phyloP scores from a whole-genome alignment of 768 basidiomycete genomes.

The Auriscalpium vulgare region DNA sequence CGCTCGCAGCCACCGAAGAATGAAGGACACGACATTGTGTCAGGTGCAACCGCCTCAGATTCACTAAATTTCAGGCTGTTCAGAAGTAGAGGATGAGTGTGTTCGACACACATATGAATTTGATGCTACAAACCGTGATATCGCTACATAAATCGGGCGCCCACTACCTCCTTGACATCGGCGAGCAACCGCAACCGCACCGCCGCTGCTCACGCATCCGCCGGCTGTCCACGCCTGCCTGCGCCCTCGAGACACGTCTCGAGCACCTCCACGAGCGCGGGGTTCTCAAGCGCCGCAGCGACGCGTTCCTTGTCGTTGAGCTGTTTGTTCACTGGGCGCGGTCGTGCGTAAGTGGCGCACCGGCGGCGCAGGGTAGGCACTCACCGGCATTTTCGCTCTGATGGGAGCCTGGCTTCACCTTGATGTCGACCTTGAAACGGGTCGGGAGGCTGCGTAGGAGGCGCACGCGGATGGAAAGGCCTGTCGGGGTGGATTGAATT shows the following conservation, averaged over 20 bases:
- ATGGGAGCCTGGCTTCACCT: conserved; percentile 90
- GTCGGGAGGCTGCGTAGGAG: conserved; percentile 83
- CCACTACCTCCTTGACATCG: too few relatives aligned
- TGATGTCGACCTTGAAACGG: conserved; percentile 92
- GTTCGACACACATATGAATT: too few relatives aligned
- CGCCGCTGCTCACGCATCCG: too few relatives aligned
- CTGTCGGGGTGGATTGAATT: conserved; percentile 29
- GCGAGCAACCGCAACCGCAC: too few relatives aligned
- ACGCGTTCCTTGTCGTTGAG: conserved; percentile 98
- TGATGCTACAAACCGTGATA: not conserved
- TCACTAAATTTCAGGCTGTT: too few relatives aligned
- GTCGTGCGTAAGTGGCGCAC: not conserved
- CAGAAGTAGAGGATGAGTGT: too few relatives aligned
- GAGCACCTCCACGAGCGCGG: conserved; percentile 75
- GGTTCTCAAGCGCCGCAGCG: conserved; percentile 93
- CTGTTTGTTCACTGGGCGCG: conserved; percentile 85
- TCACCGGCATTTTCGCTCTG: conserved; percentile 86
- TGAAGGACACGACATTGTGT: too few relatives aligned
- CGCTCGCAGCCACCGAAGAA: too few relatives aligned
- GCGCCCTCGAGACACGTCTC: conserved; percentile 57
- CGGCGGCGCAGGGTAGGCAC: conserved; percentile 16
- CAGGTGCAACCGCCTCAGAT: too few relatives aligned
- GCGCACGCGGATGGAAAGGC: conserved; percentile 92
- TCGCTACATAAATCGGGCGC: not conserved
- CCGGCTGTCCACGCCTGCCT: not conserved